Conservation (phyloP, 805 yeast species). For the Sungouiella thailandica region DNA sequence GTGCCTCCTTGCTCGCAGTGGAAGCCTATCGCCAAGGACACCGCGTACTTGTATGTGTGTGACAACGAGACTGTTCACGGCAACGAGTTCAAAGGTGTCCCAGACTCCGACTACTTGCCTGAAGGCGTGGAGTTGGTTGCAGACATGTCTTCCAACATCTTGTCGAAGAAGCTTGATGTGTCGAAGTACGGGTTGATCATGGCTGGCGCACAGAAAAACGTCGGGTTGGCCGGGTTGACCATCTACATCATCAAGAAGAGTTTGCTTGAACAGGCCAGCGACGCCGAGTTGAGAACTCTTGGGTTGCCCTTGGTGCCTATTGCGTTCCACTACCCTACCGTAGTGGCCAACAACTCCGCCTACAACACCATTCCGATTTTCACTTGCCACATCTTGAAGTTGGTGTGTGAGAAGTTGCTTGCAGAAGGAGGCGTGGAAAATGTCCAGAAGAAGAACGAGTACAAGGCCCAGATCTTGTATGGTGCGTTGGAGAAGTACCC, state of each 20-base stretch:
- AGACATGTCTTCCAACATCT: slow-evolving; percentile 90
- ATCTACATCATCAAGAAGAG: slow-evolving; percentile 84
- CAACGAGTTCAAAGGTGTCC: slow-evolving; percentile 62
- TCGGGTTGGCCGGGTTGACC: slow-evolving; percentile 94
- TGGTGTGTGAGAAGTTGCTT: slow-evolving; percentile 64
- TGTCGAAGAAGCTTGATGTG: slow-evolving; percentile 77
- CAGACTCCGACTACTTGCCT: slow-evolving; percentile 54
- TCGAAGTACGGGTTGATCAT: slow-evolving; percentile 81
- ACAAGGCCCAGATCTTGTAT: slow-evolving; percentile 65
- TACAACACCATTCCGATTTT: slow-evolving; percentile 96
- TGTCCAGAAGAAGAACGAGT: slow-evolving; percentile 53
- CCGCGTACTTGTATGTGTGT: slow-evolving; percentile 85
- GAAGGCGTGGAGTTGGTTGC: slow-evolving; percentile 76
- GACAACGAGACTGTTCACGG: slow-evolving; percentile 98
- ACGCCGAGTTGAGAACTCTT: slow-evolving; percentile 51
- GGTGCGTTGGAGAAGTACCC: slow-evolving; percentile 60
- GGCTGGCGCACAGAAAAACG: slow-evolving; percentile 98
- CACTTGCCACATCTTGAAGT: slow-evolving; percentile 78
- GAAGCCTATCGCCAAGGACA: slow-evolving; percentile 50
- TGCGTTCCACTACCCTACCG: slow-evolving; percentile 82
- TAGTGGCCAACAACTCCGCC: slow-evolving; percentile 83
- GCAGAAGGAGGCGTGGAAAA: slow-evolving; percentile 65
- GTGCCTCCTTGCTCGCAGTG: slow-evolving; percentile 66
- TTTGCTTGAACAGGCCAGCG: slow-evolving; percentile 62
- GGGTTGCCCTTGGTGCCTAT: slow-evolving; percentile 82